Conservation (phyloP, 371 early-diverging fungal species). For the Circinella minor region DNA sequence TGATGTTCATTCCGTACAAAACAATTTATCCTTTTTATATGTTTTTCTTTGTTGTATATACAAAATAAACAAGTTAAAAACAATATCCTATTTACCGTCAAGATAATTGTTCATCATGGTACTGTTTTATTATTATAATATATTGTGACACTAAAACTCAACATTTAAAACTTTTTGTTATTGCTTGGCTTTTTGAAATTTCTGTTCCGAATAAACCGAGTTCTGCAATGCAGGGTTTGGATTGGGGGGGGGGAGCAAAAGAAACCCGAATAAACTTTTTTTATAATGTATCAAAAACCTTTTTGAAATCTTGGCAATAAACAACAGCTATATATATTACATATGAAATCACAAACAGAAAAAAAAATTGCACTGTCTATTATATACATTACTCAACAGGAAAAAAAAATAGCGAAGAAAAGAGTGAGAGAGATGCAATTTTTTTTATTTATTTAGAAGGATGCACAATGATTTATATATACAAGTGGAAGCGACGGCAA, state of each 20-base stretch:
- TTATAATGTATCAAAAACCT: neutral
- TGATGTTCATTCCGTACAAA: neutral
- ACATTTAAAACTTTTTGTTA: no score
- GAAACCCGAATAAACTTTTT: neutral
- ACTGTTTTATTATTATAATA: no score
- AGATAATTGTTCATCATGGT: no score
- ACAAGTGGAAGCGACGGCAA: neutral
- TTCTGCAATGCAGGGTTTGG: no score
- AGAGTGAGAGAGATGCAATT: no score
- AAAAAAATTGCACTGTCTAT: neutral
- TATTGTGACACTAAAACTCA: neutral
- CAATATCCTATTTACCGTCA: neutral
- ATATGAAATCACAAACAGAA: neutral
- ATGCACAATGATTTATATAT: neutral
- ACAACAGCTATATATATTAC: no score
- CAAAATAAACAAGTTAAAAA: neutral
- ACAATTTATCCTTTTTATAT: neutral
- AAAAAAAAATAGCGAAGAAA: neutral
- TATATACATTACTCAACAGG: neutral
- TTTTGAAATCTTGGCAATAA: neutral
- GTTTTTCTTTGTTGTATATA: slow-evolving; percentile 1
- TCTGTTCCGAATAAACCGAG: no score
- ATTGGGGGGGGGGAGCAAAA: neutral
- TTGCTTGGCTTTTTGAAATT: no score
- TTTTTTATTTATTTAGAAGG: no score